A percentile compares a stretch with the other conserved stretches of the same genome.
Conservation (phyloP, 2,329 filamentous ascomycete species). For the Venturia oleaginea region DNA sequence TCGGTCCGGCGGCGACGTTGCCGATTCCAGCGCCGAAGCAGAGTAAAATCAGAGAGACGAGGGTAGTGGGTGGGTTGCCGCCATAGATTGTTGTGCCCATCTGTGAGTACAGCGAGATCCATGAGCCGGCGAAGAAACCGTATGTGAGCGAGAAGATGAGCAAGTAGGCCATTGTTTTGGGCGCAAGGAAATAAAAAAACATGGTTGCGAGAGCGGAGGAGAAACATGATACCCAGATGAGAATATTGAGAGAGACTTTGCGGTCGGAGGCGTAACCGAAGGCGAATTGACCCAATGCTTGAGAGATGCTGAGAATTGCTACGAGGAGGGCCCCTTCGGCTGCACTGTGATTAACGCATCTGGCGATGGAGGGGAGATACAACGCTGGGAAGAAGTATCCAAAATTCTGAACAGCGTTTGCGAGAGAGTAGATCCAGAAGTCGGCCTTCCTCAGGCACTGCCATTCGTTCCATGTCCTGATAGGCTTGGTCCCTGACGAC, state of each 20-base stretch:
- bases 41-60: constrained; percentile 36
- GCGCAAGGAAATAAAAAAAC: constrained; percentile 39
- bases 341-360: constrained; percentile 26
- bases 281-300: constrained; percentile 28
- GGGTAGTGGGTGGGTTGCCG: constrained; percentile 30
- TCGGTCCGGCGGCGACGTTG: constrained; percentile 41
- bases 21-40: constrained; percentile 45
- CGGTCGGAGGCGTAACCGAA: constrained; percentile 33
- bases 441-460: constrained; percentile 1
- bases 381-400: constrained; percentile 37
- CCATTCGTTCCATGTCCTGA: constrained; percentile 19
- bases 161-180: constrained; percentile 31
- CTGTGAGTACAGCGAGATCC: constrained; percentile 30
- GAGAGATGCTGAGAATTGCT: constrained; percentile 31
- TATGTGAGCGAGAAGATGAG: constrained; percentile 36
- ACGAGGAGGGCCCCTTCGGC: constrained; percentile 28
- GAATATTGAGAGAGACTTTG: constrained; percentile 30
- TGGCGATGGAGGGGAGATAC: constrained; percentile 35
- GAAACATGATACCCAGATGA: constrained; percentile 18
- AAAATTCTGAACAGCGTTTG: constrained; percentile 33
- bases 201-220: constrained; percentile 26
- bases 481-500: constrained; percentile 24
- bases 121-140: constrained; percentile 33
- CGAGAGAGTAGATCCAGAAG: constrained; percentile 29
- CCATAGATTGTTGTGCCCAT: constrained; percentile 32